phyloP scores from a whole-genome alignment of 176 grass and related monocot species.

The Saccharum spontaneum region DNA sequence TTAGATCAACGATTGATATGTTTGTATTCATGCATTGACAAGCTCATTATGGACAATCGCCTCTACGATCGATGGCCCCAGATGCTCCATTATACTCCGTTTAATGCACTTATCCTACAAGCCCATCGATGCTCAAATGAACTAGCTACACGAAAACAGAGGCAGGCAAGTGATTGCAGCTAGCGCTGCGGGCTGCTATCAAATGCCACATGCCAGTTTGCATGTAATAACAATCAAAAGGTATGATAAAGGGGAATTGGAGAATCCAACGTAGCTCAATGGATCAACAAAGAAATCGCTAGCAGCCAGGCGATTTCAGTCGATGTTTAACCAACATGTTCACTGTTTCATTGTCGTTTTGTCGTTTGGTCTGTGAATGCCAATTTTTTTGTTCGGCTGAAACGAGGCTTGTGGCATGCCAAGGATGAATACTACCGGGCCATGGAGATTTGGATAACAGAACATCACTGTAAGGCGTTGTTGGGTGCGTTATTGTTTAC shows the following conservation, averaged over 20 bases:
- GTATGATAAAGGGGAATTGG: neutral
- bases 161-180: neutral
- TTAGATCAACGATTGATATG: neutral
- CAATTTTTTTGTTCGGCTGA: neutral
- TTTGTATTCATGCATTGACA: neutral
- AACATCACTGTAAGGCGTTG: neutral
- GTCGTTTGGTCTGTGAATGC: neutral
- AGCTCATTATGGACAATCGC: neutral
- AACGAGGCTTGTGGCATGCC: neutral
- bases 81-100: neutral
- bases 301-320: neutral
- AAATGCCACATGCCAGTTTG: neutral
- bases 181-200: neutral
- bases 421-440: neutral
- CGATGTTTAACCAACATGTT: neutral
- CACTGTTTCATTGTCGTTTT: neutral
- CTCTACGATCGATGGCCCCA: neutral
- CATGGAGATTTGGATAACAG: neutral
- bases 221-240: neutral
- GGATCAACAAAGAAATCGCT: neutral
- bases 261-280: neutral
- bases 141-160: neutral
- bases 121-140: neutral
- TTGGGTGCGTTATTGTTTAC: neutral
- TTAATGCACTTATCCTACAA: neutral